Base-by-base conservation (phyloP, 192 early-diverging fungal species). In the Podila epicladia region DNA sequence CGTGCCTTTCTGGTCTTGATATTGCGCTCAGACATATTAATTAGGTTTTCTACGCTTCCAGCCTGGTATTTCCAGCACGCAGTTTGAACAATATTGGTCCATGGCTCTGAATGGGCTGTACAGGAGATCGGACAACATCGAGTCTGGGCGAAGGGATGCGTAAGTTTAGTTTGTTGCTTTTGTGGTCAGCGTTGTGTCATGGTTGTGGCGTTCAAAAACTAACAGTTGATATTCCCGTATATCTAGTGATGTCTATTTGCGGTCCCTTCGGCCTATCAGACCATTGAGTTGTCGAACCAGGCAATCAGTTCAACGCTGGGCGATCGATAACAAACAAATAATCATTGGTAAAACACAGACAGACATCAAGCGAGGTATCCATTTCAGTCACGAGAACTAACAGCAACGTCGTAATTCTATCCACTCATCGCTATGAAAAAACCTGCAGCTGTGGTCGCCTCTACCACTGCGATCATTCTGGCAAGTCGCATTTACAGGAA, bases 1-100 rank as follows among this genome's bases (percentile, higher is more conserved):
- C 24, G 1, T 9, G 53, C 20, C 24, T 55, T 9, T 55, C 13
- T 55, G 0, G 2, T 26, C 53, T 22, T 55, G 22, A 19, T 26
- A 9, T 2, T n/a, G 22, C 5, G 24, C 1, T 5, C 24, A 55
- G 53, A 22, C 22, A n/a, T n/a, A 17, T 2, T 55, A 55, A 55
- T 12, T 22, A 4, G 17, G 3, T 1, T 55, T 55, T 55, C 53
- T 45, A 11, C 17, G 41, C 41, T 45, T 45, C 8, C 15, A 45
- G 41, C 41, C 41, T 45, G 41, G 41, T 45, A 45, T 45, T 45
- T 45, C 41, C 41, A 45, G 8, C 15, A 3, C 3, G 4, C 72
- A 74, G 15, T 74, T 84, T 24, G 65, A 67, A 26, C 72, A 80
- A 7, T 84, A 84, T 29, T 84, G 83, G 83, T 13, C 35, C 2